Conservation (phyloP, 345 rosid genomes). For the Eucalyptus erythrocorys region DNA sequence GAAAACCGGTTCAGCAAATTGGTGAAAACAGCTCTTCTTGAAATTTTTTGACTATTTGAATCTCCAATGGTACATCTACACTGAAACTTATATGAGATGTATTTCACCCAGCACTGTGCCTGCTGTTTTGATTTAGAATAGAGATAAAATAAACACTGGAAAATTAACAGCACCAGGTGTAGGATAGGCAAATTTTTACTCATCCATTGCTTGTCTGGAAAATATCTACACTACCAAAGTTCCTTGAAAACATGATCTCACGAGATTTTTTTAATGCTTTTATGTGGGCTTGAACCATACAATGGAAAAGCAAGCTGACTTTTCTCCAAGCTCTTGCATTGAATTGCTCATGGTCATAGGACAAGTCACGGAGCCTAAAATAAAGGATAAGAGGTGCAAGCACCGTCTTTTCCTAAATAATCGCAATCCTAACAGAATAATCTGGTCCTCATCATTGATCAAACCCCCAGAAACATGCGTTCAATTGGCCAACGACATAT, state of each 20-base stretch:
- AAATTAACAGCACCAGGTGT: background rate
- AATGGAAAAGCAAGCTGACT: background rate
- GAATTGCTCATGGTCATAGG: background rate
- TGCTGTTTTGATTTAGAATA: background rate
- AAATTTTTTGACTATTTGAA: background rate
- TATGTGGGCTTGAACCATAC: background rate
- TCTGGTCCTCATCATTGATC: background rate
- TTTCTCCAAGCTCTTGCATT: background rate
- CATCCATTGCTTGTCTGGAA: background rate
- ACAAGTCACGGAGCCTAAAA: background rate
- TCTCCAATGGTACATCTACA: background rate
- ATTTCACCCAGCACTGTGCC: background rate
- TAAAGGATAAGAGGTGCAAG: background rate
- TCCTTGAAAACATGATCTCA: background rate
- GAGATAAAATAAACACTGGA: background rate
- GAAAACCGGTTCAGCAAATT: background rate
- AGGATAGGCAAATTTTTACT: background rate
- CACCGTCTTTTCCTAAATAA: background rate
- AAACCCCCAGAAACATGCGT: background rate
- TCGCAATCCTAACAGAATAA: background rate
- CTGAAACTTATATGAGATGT: background rate
- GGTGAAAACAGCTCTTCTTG: background rate
- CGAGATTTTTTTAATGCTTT: rapidly evolving
- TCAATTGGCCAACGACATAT: background rate
- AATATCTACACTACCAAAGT: background rate